Percentiles rank a stretch among this genome's conserved stretches.
These are phyloP conservation scores for Strombidium stylifer DNA, from an alignment of 73 alveolate genomes.

Conservation along the genomic window DNA sequence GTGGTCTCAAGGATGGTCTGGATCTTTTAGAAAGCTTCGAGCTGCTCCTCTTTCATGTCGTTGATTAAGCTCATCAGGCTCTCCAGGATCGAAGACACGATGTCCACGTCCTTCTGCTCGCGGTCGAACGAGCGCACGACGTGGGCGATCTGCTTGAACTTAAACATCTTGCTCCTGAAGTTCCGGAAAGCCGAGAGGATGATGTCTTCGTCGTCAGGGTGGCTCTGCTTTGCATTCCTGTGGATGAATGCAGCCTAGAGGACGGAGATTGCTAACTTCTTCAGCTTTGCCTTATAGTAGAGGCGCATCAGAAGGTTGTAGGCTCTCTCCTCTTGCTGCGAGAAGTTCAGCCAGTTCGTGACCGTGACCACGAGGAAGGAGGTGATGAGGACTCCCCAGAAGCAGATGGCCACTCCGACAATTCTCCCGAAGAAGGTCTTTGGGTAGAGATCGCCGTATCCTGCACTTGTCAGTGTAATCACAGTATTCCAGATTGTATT, in stretches of 20 bases:
- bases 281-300: conserved; percentile 41
- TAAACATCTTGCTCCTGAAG: conserved; percentile 41
- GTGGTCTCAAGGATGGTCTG: too few relatives aligned
- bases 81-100: conserved; percentile 20
- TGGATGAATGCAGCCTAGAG: conserved; percentile 43
- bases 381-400: conserved; percentile 96
- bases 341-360: conserved; percentile 69
- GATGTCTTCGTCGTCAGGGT: conserved; percentile 11
- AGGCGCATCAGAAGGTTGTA: conserved; percentile 47
- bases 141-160: conserved; percentile 38
- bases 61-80: too few relatives aligned
- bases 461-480: conserved; percentile 95
- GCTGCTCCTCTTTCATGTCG: too few relatives aligned
- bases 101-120: conserved; percentile 54
- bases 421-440: conserved; percentile 91
- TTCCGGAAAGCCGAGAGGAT: conserved; percentile 31
- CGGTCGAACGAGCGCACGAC: conserved; percentile 37
- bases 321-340: conserved; percentile 61
- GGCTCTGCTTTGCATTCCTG: conserved; percentile 17
- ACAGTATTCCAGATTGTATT: conserved; percentile 94
- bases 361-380: conserved; percentile 93
- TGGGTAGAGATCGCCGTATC: conserved; percentile 98
- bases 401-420: conserved; percentile 82
- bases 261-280: conserved; percentile 31
- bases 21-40: too few relatives aligned